Base-by-base conservation (phyloP, 345 rosid genomes). In the Ailanthus altissimus region DNA sequence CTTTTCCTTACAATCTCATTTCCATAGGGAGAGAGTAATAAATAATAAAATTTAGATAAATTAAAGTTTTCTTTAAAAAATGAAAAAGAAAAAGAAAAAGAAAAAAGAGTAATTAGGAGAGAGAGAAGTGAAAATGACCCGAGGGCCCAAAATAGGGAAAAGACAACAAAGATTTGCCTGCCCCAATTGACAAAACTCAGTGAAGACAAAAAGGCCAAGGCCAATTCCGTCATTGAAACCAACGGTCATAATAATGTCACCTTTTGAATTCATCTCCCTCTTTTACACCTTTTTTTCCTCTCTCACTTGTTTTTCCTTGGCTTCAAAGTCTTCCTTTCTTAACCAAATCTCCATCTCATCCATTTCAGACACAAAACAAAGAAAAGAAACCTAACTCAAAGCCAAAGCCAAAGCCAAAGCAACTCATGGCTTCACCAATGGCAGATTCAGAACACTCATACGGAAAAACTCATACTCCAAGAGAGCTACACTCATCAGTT, bases 261-360 rank as follows among this genome's bases (percentile, higher is more conserved):
- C 82, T 83, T 85, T 80, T 82, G 76, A 73, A 28, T 71, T 32
- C 43, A 73, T 49, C 70, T 51, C 83, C 73, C 80, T 56, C 76
- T 32, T 21, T 43, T 50, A 16, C 25, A 49, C 65, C 70, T 78
- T 67, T 69, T 72, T 53, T 74, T 40, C 21, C 47, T 73, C 67
- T 47, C 72, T 63, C 73, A 49, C 65, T n/a, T 53, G 47, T 74
- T 80, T 73, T 87, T 74, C 90, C 95, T 85, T 91, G 77, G 76
- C 82, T 75, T 83, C 92, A 81, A 92, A 90, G 93, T 89, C 97
- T 88, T 78, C 95, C 90, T 87, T 81, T 14, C 91, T 87, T 88
- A 84, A 76, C 77, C 76, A 70, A 38, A 21, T 20, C 81, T 42
- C 10, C 77, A 12, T 25, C 63, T 40, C 75, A 50, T 38, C 72